Conservation (phyloP, 257 asterid species). For the Nicotiana sylvestris region DNA sequence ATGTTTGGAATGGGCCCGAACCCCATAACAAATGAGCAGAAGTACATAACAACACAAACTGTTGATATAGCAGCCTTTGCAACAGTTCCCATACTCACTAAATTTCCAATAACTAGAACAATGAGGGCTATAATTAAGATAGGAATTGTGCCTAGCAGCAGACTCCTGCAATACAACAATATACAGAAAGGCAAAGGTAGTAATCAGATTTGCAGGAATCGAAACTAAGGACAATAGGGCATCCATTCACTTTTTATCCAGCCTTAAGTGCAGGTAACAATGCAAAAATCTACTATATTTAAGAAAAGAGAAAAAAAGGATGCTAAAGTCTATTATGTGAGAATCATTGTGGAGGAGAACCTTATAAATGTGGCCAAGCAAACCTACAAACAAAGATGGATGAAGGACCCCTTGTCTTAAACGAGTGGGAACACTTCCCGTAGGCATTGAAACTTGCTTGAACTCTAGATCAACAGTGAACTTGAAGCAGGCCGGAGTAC, state of each 20-base stretch:
- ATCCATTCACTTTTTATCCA: slow-evolving; percentile 1
- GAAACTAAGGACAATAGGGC: not conserved
- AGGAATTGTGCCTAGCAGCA: slow-evolving; percentile 59
- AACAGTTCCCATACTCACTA: slow-evolving; percentile 28
- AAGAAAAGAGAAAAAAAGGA: not conserved
- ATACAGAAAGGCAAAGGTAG: not conserved
- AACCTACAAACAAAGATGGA: not conserved
- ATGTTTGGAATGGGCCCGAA: slow-evolving; percentile 72
- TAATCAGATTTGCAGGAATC: not conserved
- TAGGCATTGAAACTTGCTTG: not conserved
- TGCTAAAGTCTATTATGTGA: not conserved
- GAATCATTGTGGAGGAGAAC: not conserved
- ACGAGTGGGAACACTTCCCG: not conserved
- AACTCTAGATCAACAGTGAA: not conserved
- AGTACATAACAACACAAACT: slow-evolving; percentile 41
- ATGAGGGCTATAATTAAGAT: slow-evolving; percentile 40
- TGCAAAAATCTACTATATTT: not conserved
- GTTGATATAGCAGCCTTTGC: slow-evolving; percentile 51
- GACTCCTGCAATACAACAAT: slow-evolving; percentile 34
- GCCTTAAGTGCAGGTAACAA: not conserved
- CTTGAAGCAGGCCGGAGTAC: not conserved
- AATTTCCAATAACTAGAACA: slow-evolving; percentile 38
- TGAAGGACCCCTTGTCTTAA: not conserved
- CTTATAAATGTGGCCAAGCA: not conserved
- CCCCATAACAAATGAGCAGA: slow-evolving; percentile 61